Conservation (phyloP, 108 stramenopile species). For the Nitzschia putrida region DNA sequence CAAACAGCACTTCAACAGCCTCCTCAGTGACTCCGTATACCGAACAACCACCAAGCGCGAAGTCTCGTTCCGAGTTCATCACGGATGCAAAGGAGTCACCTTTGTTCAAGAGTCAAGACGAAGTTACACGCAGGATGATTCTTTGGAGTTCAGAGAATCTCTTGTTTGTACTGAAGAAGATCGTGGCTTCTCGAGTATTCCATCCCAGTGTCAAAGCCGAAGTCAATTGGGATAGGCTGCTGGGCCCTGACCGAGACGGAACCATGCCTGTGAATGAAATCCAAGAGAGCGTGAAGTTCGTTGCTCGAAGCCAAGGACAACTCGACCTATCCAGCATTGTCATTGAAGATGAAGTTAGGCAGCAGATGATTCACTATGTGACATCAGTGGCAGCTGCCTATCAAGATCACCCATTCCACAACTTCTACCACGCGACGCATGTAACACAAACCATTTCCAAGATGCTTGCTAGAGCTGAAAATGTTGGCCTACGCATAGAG, state of each 20-base stretch:
- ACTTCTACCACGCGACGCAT: conserved; percentile 22
- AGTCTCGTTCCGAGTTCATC: not conserved
- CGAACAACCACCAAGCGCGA: not conserved
- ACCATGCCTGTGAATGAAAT: not conserved
- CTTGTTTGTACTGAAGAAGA: conserved; percentile 5
- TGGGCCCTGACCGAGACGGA: not conserved
- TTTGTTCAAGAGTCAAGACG: not conserved
- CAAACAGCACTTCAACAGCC: not conserved
- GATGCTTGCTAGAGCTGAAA: not conserved
- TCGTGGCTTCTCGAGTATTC: conserved; percentile 3
- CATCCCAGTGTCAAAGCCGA: not conserved
- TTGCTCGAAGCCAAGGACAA: not conserved
- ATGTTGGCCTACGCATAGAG: conserved; percentile 3
- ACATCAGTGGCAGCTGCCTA: conserved; percentile 2
- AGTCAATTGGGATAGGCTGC: not conserved
- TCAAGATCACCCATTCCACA: conserved; percentile 17
- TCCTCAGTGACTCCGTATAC: not conserved
- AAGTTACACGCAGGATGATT: conserved; percentile 11
- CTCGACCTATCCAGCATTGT: not conserved
- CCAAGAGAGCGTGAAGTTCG: not conserved
- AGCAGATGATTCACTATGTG: conserved; percentile 21
- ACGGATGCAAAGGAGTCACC: not conserved
- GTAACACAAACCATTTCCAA: conserved; percentile 14
- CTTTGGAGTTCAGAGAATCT: conserved; percentile 27
- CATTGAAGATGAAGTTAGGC: not conserved